Evolutionary conservation across 257 asterid species (phyloP).

Genomic region (Lavandula angustifolia): DNA sequence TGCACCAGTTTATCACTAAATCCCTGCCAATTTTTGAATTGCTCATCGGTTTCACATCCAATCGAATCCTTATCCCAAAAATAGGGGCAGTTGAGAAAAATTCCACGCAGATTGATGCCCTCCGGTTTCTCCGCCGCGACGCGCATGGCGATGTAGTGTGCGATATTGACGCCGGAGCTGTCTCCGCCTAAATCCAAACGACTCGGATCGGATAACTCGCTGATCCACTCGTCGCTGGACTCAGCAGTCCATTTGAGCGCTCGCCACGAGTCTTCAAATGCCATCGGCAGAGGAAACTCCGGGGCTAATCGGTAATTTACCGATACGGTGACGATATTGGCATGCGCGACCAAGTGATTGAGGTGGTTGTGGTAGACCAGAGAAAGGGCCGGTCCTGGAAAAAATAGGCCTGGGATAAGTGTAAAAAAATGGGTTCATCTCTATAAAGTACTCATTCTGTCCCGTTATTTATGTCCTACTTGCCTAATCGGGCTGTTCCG

Average conservation of each 20-base stretch:
- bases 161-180: constrained; percentile 65
- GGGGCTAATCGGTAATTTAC: constrained; percentile 44
- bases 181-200: constrained; percentile 61
- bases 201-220: constrained; percentile 42
- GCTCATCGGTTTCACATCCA: constrained; percentile 31
- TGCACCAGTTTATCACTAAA: constrained; percentile 30
- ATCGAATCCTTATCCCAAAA: constrained; percentile 51
- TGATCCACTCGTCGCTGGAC: constrained; percentile 47
- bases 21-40: background rate
- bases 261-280: constrained; percentile 41
- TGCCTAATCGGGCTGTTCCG: too few species aligned
- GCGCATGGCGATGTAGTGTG: constrained; percentile 34
- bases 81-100: constrained; percentile 51
- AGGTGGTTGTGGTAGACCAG: constrained; percentile 39
- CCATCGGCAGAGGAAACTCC: constrained; percentile 40
- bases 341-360: constrained; percentile 38
- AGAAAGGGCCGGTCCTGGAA: too few species aligned
- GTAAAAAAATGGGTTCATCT: too few species aligned
- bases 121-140: constrained; percentile 28
- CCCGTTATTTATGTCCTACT: too few species aligned
- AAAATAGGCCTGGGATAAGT: too few species aligned
- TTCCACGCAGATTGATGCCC: constrained; percentile 41
- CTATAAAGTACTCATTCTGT: too few species aligned
- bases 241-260: constrained; percentile 37
- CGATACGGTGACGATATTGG: constrained; percentile 41